Conservation (phyloP, 768 basidiomycete species). For the Psilocybe cubensis region DNA sequence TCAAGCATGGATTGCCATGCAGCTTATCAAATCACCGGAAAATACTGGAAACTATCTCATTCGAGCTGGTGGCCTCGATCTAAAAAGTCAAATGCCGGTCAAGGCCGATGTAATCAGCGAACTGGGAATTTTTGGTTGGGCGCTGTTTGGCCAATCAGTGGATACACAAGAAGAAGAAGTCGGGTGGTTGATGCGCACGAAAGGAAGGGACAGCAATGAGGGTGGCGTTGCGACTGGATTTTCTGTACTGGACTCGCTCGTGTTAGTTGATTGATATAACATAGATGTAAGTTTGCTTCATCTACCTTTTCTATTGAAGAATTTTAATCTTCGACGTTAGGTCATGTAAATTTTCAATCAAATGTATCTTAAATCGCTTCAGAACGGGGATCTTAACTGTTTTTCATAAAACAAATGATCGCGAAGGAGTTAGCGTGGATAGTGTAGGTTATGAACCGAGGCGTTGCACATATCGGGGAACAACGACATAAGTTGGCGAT, state of each 20-base stretch:
- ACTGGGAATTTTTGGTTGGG: constrained; percentile 91
- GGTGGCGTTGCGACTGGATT: constrained; percentile 89
- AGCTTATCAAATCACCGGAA: constrained; percentile 80
- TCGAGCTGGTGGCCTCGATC: constrained; percentile 58
- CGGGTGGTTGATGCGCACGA: constrained; percentile 89
- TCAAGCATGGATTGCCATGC: constrained; percentile 95
- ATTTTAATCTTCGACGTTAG: not conserved
- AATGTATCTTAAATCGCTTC: too few relatives aligned
- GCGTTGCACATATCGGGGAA: not conserved
- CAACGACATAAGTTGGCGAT: not conserved
- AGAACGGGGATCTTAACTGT: too few relatives aligned
- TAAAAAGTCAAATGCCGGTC: constrained; percentile 39
- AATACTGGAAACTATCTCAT: constrained; percentile 75
- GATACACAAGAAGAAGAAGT: constrained; percentile 63
- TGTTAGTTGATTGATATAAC: constrained; percentile 50
- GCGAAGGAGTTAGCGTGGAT: too few relatives aligned
- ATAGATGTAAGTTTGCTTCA: not conserved
- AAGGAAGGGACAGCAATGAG: constrained; percentile 89
- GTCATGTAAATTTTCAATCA: not conserved
- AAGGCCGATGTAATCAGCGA: constrained; percentile 82
- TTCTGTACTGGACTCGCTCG: constrained; percentile 72
- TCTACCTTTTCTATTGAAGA: not conserved
- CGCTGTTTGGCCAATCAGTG: constrained; percentile 62
- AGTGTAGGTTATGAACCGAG: too few relatives aligned
- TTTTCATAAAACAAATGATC: too few relatives aligned